Conservation (phyloP, 768 basidiomycete genomes). For the Harrya chromipes region DNA sequence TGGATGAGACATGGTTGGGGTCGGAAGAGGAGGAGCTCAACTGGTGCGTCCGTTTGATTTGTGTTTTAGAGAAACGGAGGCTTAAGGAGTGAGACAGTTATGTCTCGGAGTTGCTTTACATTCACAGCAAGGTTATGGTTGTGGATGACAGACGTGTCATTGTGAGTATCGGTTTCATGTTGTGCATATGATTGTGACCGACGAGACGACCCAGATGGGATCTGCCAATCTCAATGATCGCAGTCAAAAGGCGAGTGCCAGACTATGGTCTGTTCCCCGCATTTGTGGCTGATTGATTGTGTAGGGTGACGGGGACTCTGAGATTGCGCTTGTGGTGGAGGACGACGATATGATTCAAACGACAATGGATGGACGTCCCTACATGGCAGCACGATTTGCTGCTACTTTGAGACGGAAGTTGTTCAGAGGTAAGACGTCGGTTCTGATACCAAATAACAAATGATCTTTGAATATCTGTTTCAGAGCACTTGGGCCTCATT, state of each 20-base stretch:
- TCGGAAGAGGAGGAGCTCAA: constrained; percentile 78
- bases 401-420: constrained; percentile 78
- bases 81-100: constrained; percentile 46
- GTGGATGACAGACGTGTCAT: constrained; percentile 91
- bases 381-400: constrained; percentile 76
- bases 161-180: constrained; percentile 41
- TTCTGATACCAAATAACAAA: background rate
- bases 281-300: constrained; percentile 8
- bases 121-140: constrained; percentile 91
- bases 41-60: constrained; percentile 50
- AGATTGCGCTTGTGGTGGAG: constrained; percentile 91
- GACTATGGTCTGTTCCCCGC: background rate
- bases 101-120: constrained; percentile 77
- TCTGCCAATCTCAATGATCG: constrained; percentile 93
- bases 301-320: constrained; percentile 90
- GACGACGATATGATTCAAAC: constrained; percentile 75
- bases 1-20: constrained; percentile 85
- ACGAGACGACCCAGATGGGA: constrained; percentile 59
- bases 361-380: constrained; percentile 75
- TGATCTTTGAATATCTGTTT: constrained; percentile 7
- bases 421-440: constrained; percentile 58
- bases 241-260: constrained; percentile 58
- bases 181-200: background rate
- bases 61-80: background rate
- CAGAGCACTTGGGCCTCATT: constrained; percentile 88